A percentile compares a stretch with the other conserved stretches of the same genome.
phyloP scores from a whole-genome alignment of 2,329 filamentous ascomycete genomes.

The Sporothrix euskadiensis region DNA sequence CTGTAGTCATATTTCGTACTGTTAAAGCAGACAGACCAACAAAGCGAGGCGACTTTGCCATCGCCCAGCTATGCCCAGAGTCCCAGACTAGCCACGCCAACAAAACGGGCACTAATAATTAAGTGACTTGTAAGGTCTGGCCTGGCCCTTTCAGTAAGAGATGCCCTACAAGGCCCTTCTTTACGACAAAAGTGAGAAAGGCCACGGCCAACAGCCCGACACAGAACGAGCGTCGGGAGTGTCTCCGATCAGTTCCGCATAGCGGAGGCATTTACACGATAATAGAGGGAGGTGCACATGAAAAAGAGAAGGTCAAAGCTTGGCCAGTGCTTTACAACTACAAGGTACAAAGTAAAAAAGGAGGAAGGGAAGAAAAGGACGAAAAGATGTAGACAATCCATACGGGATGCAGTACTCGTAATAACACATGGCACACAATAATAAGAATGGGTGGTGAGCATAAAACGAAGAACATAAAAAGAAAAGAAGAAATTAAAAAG shows the following conservation, averaged over 20 bases:
- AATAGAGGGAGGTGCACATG: not conserved
- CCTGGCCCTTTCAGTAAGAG: not conserved
- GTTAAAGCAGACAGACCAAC: not conserved
- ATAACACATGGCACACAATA: constrained; percentile 5
- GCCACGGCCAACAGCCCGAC: not conserved
- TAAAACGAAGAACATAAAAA: not conserved
- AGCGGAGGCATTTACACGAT: not conserved
- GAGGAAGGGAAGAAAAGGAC: no score
- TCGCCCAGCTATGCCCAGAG: not conserved
- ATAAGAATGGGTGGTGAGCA: not conserved
- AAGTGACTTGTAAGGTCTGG: not conserved
- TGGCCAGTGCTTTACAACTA: not conserved
- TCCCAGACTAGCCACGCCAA: not conserved
- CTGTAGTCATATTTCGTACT: not conserved
- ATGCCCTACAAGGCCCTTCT: not conserved
- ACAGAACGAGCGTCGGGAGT: not conserved
- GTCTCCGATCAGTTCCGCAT: constrained; percentile 15
- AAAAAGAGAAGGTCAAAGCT: not conserved
- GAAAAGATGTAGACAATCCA: not conserved
- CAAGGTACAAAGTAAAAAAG: not conserved
- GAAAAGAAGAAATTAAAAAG: not conserved
- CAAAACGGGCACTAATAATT: not conserved
- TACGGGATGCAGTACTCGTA: not conserved
- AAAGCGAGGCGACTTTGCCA: not conserved
- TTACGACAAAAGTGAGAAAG: not conserved